Conservation (phyloP, 2,329 filamentous ascomycete genomes). For the Myriosclerotinia scirpicola region DNA sequence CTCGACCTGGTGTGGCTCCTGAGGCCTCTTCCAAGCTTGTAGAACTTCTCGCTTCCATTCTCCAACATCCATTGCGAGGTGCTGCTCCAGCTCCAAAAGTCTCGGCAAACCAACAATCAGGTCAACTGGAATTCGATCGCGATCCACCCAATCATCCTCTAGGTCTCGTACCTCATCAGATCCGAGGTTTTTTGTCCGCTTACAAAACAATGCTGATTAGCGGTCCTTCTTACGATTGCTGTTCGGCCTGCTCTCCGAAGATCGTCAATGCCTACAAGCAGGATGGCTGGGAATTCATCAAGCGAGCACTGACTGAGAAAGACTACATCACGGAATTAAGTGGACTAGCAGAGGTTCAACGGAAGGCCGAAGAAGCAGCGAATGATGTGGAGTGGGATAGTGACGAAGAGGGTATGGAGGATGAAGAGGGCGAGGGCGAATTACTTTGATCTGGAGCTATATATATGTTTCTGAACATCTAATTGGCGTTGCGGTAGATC, state of each 20-base stretch:
- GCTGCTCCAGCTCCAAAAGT: conserved; percentile 57
- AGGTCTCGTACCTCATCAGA: conserved; percentile 74
- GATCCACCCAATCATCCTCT: conserved; percentile 60
- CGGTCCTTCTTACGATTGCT: conserved; percentile 75
- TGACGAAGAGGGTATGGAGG: conserved; percentile 55
- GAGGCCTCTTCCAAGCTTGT: conserved; percentile 91
- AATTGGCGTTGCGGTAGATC: conserved; percentile 19
- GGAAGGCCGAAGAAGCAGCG: conserved; percentile 52
- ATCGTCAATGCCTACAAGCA: conserved; percentile 66
- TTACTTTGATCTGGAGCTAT: conserved; percentile 31
- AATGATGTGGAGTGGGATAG: conserved; percentile 61
- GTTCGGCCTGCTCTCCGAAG: conserved; percentile 73
- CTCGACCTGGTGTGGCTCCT: conserved; percentile 84
- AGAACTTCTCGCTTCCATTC: conserved; percentile 80
- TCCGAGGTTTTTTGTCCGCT: conserved; percentile 72
- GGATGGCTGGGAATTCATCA: conserved; percentile 75
- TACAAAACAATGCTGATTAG: conserved; percentile 74
- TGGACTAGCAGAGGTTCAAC: conserved; percentile 70
- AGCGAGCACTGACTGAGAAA: conserved; percentile 69
- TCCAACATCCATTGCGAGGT: conserved; percentile 79
- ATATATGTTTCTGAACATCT: conserved; percentile 4
- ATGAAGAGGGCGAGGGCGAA: conserved; percentile 46
- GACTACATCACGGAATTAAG: conserved; percentile 78
- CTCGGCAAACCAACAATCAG: conserved; percentile 40
- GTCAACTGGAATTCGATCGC: conserved; percentile 49